These are phyloP conservation scores for Xylariaceae sp. DNA, from an alignment of 2,329 filamentous ascomycete species.

Conservation along the genomic window DNA sequence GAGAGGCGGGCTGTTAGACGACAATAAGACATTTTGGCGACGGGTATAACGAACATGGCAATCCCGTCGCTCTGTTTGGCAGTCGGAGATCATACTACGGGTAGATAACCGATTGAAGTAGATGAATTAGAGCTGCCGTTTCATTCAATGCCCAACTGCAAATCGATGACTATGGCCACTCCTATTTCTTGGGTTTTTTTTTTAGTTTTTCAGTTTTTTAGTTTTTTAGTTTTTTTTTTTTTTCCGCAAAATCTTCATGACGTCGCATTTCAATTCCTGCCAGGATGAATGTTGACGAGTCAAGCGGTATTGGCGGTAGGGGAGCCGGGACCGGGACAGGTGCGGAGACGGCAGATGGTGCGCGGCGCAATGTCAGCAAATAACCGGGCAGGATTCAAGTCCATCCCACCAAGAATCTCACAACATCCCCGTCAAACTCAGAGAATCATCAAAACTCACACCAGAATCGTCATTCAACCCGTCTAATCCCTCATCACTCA, in stretches of 20 bases:
- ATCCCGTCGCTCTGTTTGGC: too few species aligned
- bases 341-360: neutral
- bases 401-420: neutral
- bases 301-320: neutral
- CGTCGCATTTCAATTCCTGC: neutral
- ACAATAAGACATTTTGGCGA: too few species aligned
- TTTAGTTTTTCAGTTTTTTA: neutral
- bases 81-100: too few species aligned
- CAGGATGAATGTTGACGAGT: neutral
- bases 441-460: too few species aligned
- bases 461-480: too few species aligned
- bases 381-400: neutral
- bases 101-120: too few species aligned
- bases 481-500: neutral
- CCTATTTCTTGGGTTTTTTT: neutral
- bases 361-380: slow-evolving; percentile 4
- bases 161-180: too few species aligned
- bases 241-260: too few species aligned
- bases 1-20: too few species aligned
- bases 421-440: neutral
- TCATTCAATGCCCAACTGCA: too few species aligned
- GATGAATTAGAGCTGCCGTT: too few species aligned
- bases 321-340: neutral
- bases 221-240: neutral
- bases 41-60: too few species aligned